A percentile compares a stretch with the other conserved stretches of the same genome.
Evolutionary conservation across 2,329 filamentous ascomycete genomes (phyloP).

Genomic region (Setomelanomma holmii): DNA sequence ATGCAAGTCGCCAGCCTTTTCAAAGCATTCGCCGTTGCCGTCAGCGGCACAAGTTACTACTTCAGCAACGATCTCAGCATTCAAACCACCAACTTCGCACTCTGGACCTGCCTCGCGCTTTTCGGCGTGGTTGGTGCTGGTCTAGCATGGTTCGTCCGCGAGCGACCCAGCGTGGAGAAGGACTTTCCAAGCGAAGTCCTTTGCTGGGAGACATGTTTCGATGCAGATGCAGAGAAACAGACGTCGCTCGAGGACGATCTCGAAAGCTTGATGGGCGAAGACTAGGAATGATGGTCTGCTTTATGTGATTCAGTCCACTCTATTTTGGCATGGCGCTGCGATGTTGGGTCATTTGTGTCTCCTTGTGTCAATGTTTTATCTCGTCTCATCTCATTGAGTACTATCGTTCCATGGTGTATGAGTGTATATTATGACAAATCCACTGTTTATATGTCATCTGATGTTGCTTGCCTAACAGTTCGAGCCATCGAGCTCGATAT

Average conservation of each 20-base stretch:
- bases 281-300: conserved; percentile 10
- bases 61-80: conserved; percentile 54
- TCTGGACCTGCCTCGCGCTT: conserved; percentile 53
- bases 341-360: not conserved
- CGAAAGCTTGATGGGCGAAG: conserved; percentile 13
- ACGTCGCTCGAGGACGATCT: conserved; percentile 18
- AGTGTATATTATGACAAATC: not conserved
- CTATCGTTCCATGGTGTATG: conserved; percentile 4
- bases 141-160: conserved; percentile 54
- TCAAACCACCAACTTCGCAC: conserved; percentile 52
- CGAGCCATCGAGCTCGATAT: too few species aligned
- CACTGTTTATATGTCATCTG: not conserved
- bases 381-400: not conserved
- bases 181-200: conserved; percentile 53
- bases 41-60: conserved; percentile 55
- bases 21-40: conserved; percentile 56
- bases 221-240: conserved; percentile 47
- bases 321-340: not conserved
- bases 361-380: not conserved
- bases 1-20: conserved; percentile 56
- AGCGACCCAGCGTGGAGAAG: conserved; percentile 53
- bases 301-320: conserved; percentile 10
- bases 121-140: conserved; percentile 52
- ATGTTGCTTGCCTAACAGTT: too few species aligned
- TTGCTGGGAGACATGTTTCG: conserved; percentile 57